phyloP scores from a whole-genome alignment of 2,329 filamentous ascomycete genomes.

The Chrysoporthe cubensis region DNA sequence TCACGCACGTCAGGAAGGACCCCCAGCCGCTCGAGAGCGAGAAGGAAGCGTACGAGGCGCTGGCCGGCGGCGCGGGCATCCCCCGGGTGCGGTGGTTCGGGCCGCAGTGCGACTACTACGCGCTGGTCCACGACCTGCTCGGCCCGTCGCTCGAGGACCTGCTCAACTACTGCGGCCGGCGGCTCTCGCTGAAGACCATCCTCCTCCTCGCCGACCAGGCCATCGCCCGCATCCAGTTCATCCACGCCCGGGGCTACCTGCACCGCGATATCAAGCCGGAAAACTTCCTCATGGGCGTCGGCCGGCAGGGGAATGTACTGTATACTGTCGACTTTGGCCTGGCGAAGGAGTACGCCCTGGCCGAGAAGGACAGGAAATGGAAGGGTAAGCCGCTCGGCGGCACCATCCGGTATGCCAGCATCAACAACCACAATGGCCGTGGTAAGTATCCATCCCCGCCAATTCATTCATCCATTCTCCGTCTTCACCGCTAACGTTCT shows the following conservation, averaged over 20 bases:
- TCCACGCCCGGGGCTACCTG: constrained; percentile 98
- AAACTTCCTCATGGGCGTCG: constrained; percentile 99
- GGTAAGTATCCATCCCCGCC: background rate
- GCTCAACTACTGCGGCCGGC: constrained; percentile 99
- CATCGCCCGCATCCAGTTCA: constrained; percentile 98
- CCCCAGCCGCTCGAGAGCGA: background rate
- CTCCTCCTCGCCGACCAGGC: constrained; percentile 95
- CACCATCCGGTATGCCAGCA: background rate
- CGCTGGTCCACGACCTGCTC: constrained; percentile 96
- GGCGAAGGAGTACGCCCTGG: constrained; percentile 68
- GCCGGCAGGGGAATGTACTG: constrained; percentile 98
- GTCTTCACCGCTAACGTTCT: background rate
- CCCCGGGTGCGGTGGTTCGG: constrained; percentile 73
- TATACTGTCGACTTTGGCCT: constrained; percentile 99
- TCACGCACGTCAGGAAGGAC: background rate
- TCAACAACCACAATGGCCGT: background rate
- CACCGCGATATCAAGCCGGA: constrained; percentile 99
- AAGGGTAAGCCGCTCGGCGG: background rate
- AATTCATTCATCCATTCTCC: too few species aligned
- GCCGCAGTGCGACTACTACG: constrained; percentile 99
- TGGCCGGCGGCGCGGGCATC: background rate
- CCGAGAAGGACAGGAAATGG: background rate
- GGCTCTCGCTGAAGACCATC: constrained; percentile 98
- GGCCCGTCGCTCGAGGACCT: constrained; percentile 94
- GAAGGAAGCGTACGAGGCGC: background rate